Conservation (phyloP, 352 stramenopile species). For the Pythium folliculosum region DNA sequence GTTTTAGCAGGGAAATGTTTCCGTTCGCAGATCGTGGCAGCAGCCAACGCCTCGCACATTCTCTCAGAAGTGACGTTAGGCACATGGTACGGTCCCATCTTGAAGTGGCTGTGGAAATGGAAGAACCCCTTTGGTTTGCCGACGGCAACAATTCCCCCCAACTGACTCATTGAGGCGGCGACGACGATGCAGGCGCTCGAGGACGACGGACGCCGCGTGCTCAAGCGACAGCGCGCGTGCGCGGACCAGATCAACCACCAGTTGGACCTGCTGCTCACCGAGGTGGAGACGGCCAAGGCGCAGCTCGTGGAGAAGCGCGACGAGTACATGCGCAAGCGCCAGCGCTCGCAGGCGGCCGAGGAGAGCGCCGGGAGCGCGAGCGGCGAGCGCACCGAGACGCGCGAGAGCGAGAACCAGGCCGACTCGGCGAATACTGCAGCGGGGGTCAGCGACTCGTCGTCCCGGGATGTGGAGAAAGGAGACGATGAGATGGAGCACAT, state of each 20-base stretch:
- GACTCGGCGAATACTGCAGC: slow-evolving; percentile 2
- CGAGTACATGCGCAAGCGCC: slow-evolving; percentile 68
- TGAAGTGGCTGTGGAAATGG: slow-evolving; percentile 31
- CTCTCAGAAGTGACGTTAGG: slow-evolving; percentile 16
- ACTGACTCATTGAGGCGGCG: background rate
- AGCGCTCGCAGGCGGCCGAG: slow-evolving; percentile 21
- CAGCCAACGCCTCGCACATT: slow-evolving; percentile 8
- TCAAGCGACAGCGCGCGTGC: slow-evolving; percentile 74
- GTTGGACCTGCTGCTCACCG: slow-evolving; percentile 58
- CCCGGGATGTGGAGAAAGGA: slow-evolving; percentile 41
- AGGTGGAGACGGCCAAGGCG: slow-evolving; percentile 62
- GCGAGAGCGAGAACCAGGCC: slow-evolving; percentile 30
- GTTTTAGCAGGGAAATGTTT: slow-evolving; percentile 13
- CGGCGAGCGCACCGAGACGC: slow-evolving; percentile 13
- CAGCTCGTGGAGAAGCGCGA: slow-evolving; percentile 59
- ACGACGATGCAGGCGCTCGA: slow-evolving; percentile 55
- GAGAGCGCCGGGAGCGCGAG: slow-evolving; percentile 13
- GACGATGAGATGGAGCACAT: slow-evolving; percentile 70
- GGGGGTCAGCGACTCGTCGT: background rate
- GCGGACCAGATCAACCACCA: slow-evolving; percentile 63
- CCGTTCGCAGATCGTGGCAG: slow-evolving; percentile 19
- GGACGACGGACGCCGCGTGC: slow-evolving; percentile 59
- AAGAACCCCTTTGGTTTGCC: slow-evolving; percentile 9
- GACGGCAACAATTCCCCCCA: background rate
- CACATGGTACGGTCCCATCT: slow-evolving; percentile 25